phyloP scores from a whole-genome alignment of 352 stramenopile genomes.

The Globisporangium acanthophoron region DNA sequence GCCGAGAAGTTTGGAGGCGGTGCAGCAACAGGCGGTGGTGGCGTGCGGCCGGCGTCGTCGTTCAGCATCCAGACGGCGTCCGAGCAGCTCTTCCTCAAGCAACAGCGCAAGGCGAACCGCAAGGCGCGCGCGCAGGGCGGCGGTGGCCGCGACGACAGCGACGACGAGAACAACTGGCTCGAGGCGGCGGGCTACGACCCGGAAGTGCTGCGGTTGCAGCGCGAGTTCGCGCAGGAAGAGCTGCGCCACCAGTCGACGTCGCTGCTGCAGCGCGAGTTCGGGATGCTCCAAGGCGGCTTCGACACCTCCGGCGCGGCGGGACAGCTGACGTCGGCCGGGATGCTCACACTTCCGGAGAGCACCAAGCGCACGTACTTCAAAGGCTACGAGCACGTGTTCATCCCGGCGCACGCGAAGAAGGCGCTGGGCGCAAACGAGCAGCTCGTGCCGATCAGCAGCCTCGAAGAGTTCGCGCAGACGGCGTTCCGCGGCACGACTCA shows the following conservation, averaged over 20 bases:
- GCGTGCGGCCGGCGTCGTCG: slow-evolving; percentile 16
- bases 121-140: slow-evolving; percentile 20
- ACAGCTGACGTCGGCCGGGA: slow-evolving; percentile 51
- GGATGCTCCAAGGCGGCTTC: slow-evolving; percentile 58
- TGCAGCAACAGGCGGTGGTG: background rate
- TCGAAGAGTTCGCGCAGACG: slow-evolving; percentile 74
- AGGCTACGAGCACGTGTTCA: slow-evolving; percentile 81
- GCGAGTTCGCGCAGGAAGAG: slow-evolving; percentile 67
- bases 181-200: slow-evolving; percentile 74
- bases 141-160: slow-evolving; percentile 18
- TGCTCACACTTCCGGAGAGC: slow-evolving; percentile 42
- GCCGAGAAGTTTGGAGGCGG: slow-evolving; percentile 13
- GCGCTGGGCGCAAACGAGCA: slow-evolving; percentile 44
- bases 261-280: slow-evolving; percentile 72
- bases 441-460: slow-evolving; percentile 53
- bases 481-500: slow-evolving; percentile 67
- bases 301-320: slow-evolving; percentile 60
- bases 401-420: slow-evolving; percentile 65
- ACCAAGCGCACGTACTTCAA: slow-evolving; percentile 78
- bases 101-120: slow-evolving; percentile 42
- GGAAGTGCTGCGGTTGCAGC: slow-evolving; percentile 67
- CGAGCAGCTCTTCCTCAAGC: slow-evolving; percentile 56
- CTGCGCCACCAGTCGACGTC: slow-evolving; percentile 55
- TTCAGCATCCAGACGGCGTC: slow-evolving; percentile 71
- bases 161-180: slow-evolving; percentile 60